Base-by-base conservation (phyloP, 1,139 yeast species). In the Suhomyces atakaporum region DNA sequence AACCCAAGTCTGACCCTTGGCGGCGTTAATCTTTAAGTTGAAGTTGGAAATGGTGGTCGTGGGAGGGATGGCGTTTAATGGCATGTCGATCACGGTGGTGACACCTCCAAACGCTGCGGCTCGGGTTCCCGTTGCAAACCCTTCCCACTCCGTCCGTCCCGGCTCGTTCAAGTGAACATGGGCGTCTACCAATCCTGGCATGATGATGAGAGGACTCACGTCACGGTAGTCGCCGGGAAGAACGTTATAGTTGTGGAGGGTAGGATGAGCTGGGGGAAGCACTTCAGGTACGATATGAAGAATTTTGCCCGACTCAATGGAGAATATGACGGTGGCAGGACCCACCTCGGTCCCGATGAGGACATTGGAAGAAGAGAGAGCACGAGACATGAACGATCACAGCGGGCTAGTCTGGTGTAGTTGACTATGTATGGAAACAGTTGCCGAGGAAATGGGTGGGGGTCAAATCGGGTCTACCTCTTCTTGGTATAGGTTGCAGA, bases 91-190 rank as follows among this genome's bases (percentile, higher is more conserved):
- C 10, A 90, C 95, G 0, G 97, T 88, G 14, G 97, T 90, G 32
- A 90, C 97, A 42, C 97, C 97, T 18, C 97, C 97, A 5, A 90
- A 73, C 2, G 95, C 94, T 1, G 96, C 96, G 2, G 96, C 84
- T 54, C 81, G 81, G 1, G 97, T 89, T 0, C 97, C 97, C 0
- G 95, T 83, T 31, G 81, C 95, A 58, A 89, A 89, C 1, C 96
- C 97, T 63, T 89, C 97, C 96, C 96, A 89, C 44, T 86, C 95
- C 0, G 96, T 88, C 49, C 96, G 68, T 4, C 96, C 96, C 0
- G 97, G 97, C 61, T 89, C 97, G 59, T 89, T 89, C 51, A 89
- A 68, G 56, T 89, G 97, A 21, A 89, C 97, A 58, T 90, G 97
- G 7, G 95, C 77, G 55, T 90, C 97, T 2, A 90, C 96, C 25